Evolutionary conservation across 192 early-diverging fungal genomes (phyloP).

Genomic region (Funneliformis geosporum): DNA sequence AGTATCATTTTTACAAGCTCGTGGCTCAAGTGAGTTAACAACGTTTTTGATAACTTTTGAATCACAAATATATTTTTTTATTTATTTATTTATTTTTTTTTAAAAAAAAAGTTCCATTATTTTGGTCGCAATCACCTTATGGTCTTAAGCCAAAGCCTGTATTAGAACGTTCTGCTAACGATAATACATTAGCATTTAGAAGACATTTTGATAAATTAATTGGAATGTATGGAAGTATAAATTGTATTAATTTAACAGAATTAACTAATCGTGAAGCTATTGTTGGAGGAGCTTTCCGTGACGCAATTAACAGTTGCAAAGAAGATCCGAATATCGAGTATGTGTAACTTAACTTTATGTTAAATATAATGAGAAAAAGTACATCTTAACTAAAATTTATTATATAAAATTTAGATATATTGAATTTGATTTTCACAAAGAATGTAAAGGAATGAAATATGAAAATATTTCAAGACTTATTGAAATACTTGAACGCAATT

Average conservation of each 20-base stretch:
- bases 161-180: constrained; percentile 52
- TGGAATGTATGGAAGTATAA: constrained; percentile 53
- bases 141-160: constrained; percentile 67
- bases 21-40: constrained; percentile 73
- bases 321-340: constrained; percentile 51
- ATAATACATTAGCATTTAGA: constrained; percentile 56
- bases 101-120: constrained; percentile 56
- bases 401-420: constrained; percentile 57
- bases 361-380: background rate
- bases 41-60: background rate
- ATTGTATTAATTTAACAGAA: constrained; percentile 69
- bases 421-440: constrained; percentile 93
- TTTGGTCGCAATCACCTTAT: constrained; percentile 74
- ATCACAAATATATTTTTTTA: background rate
- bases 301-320: constrained; percentile 49
- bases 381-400: background rate
- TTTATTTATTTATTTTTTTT: background rate
- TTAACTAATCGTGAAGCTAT: constrained; percentile 65
- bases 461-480: constrained; percentile 83
- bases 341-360: background rate
- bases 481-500: constrained; percentile 64
- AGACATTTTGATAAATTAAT: constrained; percentile 59
- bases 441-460: constrained; percentile 90
- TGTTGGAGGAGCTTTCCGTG: constrained; percentile 63
- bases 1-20: constrained; percentile 85